Conservation (phyloP, 257 asterid species). For the Solanum piurae region DNA sequence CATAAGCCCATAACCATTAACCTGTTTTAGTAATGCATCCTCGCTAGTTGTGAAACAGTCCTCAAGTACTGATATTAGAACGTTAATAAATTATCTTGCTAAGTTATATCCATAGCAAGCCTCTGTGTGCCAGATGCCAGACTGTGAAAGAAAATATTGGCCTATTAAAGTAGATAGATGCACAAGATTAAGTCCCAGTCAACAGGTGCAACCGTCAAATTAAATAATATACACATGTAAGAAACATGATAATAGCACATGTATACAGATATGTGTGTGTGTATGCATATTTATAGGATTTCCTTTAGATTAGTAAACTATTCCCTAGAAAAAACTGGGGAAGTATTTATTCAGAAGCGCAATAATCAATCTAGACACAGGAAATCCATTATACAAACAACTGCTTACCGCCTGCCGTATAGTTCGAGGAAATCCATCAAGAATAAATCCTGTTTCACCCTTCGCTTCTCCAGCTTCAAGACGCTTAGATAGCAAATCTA, state of each 20-base stretch:
- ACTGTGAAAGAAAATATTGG: neutral
- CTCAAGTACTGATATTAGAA: neutral
- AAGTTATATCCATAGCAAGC: neutral
- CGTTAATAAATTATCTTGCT: neutral
- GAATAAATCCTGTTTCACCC: conserved; percentile 87
- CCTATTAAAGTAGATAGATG: neutral
- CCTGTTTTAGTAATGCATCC: neutral
- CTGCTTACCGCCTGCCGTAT: conserved; percentile 87
- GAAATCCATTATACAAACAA: neutral
- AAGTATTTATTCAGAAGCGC: neutral
- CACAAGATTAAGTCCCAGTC: neutral
- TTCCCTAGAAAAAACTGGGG: neutral
- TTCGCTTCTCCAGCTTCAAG: conserved; percentile 73
- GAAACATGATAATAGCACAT: neutral
- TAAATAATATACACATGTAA: neutral
- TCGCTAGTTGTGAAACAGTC: neutral
- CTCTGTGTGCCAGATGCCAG: neutral
- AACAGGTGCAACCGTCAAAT: neutral
- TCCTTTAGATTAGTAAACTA: neutral
- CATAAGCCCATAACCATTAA: neutral
- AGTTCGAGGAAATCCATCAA: conserved; percentile 98
- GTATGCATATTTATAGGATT: neutral
- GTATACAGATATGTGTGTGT: neutral
- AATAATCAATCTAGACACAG: neutral
- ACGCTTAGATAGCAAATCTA: conserved; percentile 71